These are phyloP conservation scores for Scedosporium boydii DNA, from an alignment of 2,329 filamentous ascomycete species.

Conservation along the genomic window DNA sequence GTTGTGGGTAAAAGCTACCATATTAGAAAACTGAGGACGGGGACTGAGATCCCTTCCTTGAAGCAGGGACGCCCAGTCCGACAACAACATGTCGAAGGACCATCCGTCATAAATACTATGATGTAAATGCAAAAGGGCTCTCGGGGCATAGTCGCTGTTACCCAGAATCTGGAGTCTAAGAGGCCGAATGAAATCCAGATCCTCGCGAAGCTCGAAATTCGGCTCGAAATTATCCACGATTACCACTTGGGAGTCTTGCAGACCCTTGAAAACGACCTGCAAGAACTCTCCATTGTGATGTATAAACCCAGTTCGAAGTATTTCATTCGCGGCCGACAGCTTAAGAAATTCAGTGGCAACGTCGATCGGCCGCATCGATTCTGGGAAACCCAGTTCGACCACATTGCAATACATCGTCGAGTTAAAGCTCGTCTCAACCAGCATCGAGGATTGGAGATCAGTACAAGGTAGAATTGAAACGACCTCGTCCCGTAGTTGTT, in stretches of 20 bases:
- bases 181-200: conserved; percentile 41
- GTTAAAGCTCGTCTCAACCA: conserved; percentile 59
- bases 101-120: conserved; percentile 91
- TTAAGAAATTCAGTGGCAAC: conserved; percentile 39
- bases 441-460: conserved; percentile 68
- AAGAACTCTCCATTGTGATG: conserved; percentile 42
- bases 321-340: conserved; percentile 48
- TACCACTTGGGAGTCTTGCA: conserved; percentile 33
- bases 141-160: conserved; percentile 13
- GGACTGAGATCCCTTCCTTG: conserved; percentile 13
- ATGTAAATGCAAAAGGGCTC: conserved; percentile 53
- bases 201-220: conserved; percentile 27
- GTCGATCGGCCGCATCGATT: conserved; percentile 20
- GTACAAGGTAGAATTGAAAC: conserved; percentile 53
- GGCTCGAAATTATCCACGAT: conserved; percentile 26
- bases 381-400: conserved; percentile 52
- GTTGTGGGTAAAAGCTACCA: conserved; percentile 40
- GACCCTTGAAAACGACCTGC: conserved; percentile 53
- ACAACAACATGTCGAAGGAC: conserved; percentile 67
- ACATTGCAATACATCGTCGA: conserved; percentile 66
- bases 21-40: conserved; percentile 49
- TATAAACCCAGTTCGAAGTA: conserved; percentile 66
- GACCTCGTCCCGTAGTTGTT: conserved; percentile 13
- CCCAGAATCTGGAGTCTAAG: conserved; percentile 48
- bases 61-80: conserved; percentile 52